A percentile compares a stretch with the other conserved stretches of the same genome.
Conservation (phyloP, 1,139 yeast species). For the Saccharomyces uvarum region DNA sequence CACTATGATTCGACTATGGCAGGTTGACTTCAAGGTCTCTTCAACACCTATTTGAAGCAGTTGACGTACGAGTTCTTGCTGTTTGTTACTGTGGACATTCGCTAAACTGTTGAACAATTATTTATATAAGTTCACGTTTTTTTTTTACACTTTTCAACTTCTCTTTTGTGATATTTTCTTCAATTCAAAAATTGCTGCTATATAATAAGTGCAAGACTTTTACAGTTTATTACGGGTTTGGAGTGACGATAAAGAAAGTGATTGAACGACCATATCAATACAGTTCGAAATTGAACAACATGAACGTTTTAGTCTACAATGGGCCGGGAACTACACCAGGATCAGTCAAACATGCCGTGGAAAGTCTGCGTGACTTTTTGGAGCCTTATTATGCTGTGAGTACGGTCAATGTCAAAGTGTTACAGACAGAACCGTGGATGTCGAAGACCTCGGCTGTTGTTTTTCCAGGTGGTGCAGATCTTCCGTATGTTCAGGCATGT, state of each 20-base stretch:
- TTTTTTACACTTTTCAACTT: background rate
- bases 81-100: background rate
- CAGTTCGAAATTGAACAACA: constrained; percentile 4
- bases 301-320: constrained; percentile 32
- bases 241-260: background rate
- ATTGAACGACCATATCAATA: background rate
- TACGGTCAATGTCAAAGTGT: constrained; percentile 54
- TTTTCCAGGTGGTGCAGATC: constrained; percentile 94
- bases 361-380: constrained; percentile 62
- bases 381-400: constrained; percentile 86
- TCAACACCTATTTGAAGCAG: background rate
- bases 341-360: constrained; percentile 76
- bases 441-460: constrained; percentile 70
- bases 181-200: background rate
- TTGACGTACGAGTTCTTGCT: background rate
- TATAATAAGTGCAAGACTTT: background rate
- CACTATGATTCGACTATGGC: background rate
- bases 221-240: background rate
- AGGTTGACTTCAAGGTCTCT: background rate
- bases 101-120: background rate
- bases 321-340: constrained; percentile 86
- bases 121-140: background rate
- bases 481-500: constrained; percentile 58
- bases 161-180: background rate
- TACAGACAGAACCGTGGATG: constrained; percentile 83